These are phyloP conservation scores for Coix lacrymajobi DNA, from an alignment of 176 grass and related monocot species.

Conservation along the genomic window DNA sequence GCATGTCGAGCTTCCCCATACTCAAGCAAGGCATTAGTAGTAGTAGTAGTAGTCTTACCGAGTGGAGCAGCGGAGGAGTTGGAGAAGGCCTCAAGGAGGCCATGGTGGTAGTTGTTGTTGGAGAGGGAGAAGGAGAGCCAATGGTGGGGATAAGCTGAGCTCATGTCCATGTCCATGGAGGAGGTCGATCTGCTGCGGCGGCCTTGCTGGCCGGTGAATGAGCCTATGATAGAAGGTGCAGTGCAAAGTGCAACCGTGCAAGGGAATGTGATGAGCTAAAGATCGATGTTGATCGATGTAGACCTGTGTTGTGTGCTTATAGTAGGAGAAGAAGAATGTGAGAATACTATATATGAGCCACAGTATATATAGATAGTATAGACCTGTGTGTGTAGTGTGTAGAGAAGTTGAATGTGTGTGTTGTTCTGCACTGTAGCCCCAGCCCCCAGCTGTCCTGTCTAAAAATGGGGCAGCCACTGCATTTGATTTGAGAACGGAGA, in stretches of 20 bases:
- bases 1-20: background rate
- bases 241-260: background rate
- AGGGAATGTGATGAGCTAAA: conserved; percentile 7
- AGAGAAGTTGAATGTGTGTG: conserved; percentile 18
- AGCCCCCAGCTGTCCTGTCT: conserved; percentile 5
- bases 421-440: background rate
- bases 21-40: background rate
- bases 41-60: background rate
- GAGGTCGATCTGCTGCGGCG: background rate
- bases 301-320: conserved; percentile 22
- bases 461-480: conserved; percentile 7
- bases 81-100: conserved; percentile 72
- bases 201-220: background rate
- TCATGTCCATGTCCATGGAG: conserved; percentile 61
- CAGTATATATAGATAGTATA: conserved; percentile 31
- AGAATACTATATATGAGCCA: conserved; percentile 15
- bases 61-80: conserved; percentile 29
- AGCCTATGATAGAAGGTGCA: conserved; percentile 6
- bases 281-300: conserved; percentile 35
- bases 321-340: conserved; percentile 33
- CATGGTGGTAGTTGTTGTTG: conserved; percentile 56
- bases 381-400: too few relatives aligned
- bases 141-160: conserved; percentile 49
- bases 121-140: conserved; percentile 96
- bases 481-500: conserved; percentile 30